phyloP scores from a whole-genome alignment of 1,139 yeast species.

The Sugiyamaella novakii region DNA sequence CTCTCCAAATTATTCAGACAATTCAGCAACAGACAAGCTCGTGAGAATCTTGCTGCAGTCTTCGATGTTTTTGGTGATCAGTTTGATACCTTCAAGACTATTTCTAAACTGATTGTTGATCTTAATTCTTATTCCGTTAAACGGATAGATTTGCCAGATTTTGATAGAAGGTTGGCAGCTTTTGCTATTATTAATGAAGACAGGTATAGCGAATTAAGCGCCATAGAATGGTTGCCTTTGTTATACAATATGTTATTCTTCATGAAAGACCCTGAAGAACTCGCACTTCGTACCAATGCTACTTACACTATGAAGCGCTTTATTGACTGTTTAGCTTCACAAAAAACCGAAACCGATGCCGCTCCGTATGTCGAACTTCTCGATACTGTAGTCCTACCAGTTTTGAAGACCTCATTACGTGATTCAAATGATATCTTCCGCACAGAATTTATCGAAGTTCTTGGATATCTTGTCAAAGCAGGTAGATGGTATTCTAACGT shows the following conservation, averaged over 20 bases:
- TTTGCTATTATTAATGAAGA: constrained; percentile 66
- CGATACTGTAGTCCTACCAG: constrained; percentile 63
- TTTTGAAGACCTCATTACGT: constrained; percentile 68
- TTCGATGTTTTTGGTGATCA: constrained; percentile 61
- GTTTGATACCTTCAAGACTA: constrained; percentile 49
- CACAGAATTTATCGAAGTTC: constrained; percentile 65
- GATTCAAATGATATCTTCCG: constrained; percentile 64
- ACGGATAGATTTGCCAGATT: constrained; percentile 76
- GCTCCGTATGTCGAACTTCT: constrained; percentile 48
- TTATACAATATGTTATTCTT: constrained; percentile 67
- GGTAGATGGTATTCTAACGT: constrained; percentile 53
- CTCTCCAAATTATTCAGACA: constrained; percentile 62
- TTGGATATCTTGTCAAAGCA: constrained; percentile 61
- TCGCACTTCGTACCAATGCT: constrained; percentile 80
- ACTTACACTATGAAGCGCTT: constrained; percentile 65
- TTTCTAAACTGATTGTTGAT: constrained; percentile 57
- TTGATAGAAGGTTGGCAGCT: constrained; percentile 69
- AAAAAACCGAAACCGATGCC: constrained; percentile 33
- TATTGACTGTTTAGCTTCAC: constrained; percentile 50
- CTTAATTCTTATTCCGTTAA: constrained; percentile 68
- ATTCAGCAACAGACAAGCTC: constrained; percentile 59
- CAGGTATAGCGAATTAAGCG: constrained; percentile 47
- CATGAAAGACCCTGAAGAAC: constrained; percentile 76
- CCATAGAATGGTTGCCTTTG: constrained; percentile 79
- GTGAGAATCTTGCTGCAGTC: constrained; percentile 62